A percentile compares a stretch with the other conserved stretches of the same genome.
Conservation (phyloP, 192 early-diverging fungal species). For the Dissophora globulifera region DNA sequence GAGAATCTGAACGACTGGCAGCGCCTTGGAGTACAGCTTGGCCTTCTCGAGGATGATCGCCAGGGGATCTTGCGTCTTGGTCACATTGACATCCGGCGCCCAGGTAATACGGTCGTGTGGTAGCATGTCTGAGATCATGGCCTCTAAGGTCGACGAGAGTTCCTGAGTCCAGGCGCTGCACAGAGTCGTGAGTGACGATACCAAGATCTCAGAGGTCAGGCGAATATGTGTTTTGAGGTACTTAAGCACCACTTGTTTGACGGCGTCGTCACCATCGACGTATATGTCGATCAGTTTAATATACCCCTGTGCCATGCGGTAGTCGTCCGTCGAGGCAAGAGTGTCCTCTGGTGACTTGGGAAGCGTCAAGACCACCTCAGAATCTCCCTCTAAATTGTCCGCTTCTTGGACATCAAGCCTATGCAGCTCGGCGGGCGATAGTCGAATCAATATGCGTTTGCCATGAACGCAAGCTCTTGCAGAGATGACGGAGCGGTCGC, state of each 20-base stretch:
- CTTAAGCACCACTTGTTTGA: neutral
- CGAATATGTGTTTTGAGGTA: slow-evolving; percentile 5
- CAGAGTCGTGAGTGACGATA: neutral
- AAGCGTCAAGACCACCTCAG: no score
- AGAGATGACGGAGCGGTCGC: no score
- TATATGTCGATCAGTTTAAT: neutral
- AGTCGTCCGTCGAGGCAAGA: neutral
- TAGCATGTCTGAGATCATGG: neutral
- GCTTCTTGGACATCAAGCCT: no score
- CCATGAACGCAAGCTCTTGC: no score
- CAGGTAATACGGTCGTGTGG: slow-evolving; percentile 2
- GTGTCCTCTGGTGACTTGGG: no score
- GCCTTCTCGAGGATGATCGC: neutral
- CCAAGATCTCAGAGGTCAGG: neutral
- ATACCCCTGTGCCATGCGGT: neutral
- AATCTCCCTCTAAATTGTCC: no score
- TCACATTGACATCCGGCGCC: neutral
- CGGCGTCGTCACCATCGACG: neutral
- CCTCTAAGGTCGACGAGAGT: neutral
- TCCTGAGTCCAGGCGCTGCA: neutral
- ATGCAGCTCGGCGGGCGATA: no score
- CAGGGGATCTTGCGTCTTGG: neutral
- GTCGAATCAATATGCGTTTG: no score
- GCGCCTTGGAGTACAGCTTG: neutral
- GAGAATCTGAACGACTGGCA: neutral